Percentiles rank a stretch among this genome's conserved stretches.
Conservation (phyloP, 2,329 filamentous ascomycete genomes). For the Emmonsiellopsis sp. region DNA sequence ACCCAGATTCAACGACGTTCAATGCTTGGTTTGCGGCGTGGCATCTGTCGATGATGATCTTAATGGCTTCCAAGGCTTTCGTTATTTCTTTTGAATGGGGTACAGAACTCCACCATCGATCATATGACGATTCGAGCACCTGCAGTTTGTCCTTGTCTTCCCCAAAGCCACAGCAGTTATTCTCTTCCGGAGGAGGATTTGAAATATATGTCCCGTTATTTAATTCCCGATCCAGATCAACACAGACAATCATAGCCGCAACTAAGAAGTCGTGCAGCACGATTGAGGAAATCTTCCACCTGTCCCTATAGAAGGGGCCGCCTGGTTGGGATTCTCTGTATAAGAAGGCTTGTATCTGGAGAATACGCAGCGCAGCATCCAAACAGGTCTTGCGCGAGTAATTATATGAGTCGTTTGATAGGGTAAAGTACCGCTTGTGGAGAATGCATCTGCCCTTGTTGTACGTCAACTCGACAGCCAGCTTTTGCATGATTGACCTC, state of each 20-base stretch:
- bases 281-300: conserved; percentile 37
- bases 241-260: conserved; percentile 39
- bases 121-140: too few species aligned
- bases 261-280: conserved; percentile 40
- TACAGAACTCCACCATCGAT: too few species aligned
- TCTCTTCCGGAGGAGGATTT: neutral
- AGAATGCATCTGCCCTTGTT: conserved; percentile 26
- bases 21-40: too few species aligned
- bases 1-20: neutral
- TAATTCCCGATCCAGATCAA: conserved; percentile 30
- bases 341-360: conserved; percentile 37
- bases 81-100: too few species aligned
- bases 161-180: too few species aligned
- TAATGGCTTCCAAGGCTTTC: too few species aligned
- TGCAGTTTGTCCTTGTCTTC: too few species aligned
- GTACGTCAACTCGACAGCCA: conserved; percentile 24
- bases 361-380: conserved; percentile 36
- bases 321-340: conserved; percentile 33
- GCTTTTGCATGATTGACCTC: conserved; percentile 14
- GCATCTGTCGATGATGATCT: too few species aligned
- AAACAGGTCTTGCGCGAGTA: conserved; percentile 37
- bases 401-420: conserved; percentile 25
- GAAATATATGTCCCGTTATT: neutral
- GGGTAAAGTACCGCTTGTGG: conserved; percentile 27
- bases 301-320: conserved; percentile 31